These are phyloP conservation scores for Candida fluviatilis DNA, from an alignment of 805 yeast genomes.

Conservation along the genomic window DNA sequence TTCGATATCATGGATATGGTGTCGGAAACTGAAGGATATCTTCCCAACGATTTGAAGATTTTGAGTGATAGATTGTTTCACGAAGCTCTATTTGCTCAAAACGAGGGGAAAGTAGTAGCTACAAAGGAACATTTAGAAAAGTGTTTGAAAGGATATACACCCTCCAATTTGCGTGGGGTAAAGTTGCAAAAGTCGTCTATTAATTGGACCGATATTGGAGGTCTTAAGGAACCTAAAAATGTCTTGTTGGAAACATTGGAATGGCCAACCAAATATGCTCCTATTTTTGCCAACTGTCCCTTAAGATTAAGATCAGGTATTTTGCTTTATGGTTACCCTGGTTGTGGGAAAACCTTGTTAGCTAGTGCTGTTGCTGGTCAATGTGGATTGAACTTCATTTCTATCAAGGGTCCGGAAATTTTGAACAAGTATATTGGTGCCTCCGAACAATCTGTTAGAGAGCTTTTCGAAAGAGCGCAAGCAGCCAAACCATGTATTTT, in stretches of 20 bases:
- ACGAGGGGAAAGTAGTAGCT: constrained; percentile 8
- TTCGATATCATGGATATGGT: constrained; percentile 43
- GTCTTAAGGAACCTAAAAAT: constrained; percentile 69
- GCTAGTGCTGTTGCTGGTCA: constrained; percentile 94
- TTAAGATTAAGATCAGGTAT: constrained; percentile 85
- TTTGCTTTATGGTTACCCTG: constrained; percentile 91
- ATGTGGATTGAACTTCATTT: constrained; percentile 89
- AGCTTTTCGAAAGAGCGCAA: constrained; percentile 88
- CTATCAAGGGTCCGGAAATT: constrained; percentile 94
- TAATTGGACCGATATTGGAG: constrained; percentile 89
- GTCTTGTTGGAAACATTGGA: constrained; percentile 83
- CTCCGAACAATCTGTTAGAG: constrained; percentile 91
- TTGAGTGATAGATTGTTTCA: constrained; percentile 68
- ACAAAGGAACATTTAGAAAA: constrained; percentile 41
- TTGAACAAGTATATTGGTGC: constrained; percentile 96
- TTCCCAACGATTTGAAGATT: constrained; percentile 75
- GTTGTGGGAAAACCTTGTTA: constrained; percentile 91
- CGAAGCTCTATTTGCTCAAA: constrained; percentile 32
- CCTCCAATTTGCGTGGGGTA: constrained; percentile 82
- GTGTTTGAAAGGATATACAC: constrained; percentile 68
- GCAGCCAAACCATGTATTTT: constrained; percentile 91
- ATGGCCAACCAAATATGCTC: constrained; percentile 96
- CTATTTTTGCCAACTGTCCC: constrained; percentile 88
- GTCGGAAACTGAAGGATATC: constrained; percentile 82
- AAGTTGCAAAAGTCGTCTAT: constrained; percentile 73